phyloP scores from a whole-genome alignment of 2,329 filamentous ascomycete species.

The Colletotrichum melonis region DNA sequence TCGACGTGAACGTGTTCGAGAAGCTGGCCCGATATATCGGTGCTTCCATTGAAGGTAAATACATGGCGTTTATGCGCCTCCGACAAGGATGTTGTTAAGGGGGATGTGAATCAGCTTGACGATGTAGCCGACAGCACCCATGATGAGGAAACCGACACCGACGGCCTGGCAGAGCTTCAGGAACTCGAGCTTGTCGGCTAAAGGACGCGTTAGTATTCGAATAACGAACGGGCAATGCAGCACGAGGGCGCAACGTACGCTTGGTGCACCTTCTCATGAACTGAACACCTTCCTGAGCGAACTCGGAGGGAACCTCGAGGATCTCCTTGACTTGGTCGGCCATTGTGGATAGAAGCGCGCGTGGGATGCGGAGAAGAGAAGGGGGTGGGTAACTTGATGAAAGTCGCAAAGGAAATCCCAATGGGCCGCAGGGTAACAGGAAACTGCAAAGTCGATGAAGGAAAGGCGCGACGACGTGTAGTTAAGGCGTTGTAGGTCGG shows the following conservation, averaged over 20 bases:
- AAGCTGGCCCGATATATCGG: conserved; percentile 10
- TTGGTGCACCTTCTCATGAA: conserved; percentile 73
- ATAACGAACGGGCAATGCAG: background rate
- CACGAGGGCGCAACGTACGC: conserved; percentile 55
- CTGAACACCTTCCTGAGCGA: conserved; percentile 70
- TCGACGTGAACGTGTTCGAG: conserved; percentile 8
- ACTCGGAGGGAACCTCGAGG: conserved; percentile 75
- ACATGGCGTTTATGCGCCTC: conserved; percentile 63
- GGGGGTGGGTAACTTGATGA: background rate
- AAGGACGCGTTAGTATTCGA: background rate
- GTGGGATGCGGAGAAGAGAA: conserved; percentile 27
- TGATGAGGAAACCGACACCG: conserved; percentile 76
- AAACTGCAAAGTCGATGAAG: conserved; percentile 5
- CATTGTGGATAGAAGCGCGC: conserved; percentile 54
- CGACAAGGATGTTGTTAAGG: conserved; percentile 77
- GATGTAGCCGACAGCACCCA: conserved; percentile 77
- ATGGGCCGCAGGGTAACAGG: conserved; percentile 11
- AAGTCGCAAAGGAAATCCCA: conserved; percentile 23
- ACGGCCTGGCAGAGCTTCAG: conserved; percentile 67
- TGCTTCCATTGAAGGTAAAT: conserved; percentile 1
- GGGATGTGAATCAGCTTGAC: conserved; percentile 80
- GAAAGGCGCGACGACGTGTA: conserved; percentile 27
- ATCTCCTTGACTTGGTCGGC: conserved; percentile 77
- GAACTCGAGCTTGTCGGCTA: conserved; percentile 54
- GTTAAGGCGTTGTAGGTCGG: conserved; percentile 33